Base-by-base conservation (phyloP, 2,329 filamentous ascomycete species). In the Colletotrichum sp. region DNA sequence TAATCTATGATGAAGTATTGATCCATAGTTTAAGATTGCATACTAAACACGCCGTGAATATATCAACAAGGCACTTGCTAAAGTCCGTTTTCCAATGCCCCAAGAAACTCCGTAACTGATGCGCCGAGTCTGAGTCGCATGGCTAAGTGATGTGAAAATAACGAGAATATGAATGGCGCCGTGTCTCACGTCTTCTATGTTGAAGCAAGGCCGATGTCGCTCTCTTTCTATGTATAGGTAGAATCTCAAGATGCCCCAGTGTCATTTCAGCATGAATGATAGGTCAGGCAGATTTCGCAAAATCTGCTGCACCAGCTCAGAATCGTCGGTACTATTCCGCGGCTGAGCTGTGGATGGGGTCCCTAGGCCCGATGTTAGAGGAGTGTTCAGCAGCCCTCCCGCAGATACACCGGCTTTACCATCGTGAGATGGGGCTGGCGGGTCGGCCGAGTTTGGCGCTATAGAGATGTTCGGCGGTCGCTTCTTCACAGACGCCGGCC, bases 191-290 rank as follows among this genome's bases (percentile, higher is more conserved):
- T 33, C 33, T n/a, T 43, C 38, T 68, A 58, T 24, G 21, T 36
- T n/a, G 51, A 66, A 58, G 47, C 64, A 43, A 51, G 66, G 55
- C 66, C 9, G 66, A 61, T 47, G 24, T 66, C 64, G 64, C 64
- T 58, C 31, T 33, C 38, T 51, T 16, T 38, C 47, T 57, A 21
- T 57, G 31, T 66, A 47, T 31, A 24, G 24, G 24, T 24, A 61
- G 31, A 51, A 31, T 12, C 31, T 27, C 31, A 62, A 61, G 29
- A 69, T 43, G 66, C 36, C 66, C 21, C 5, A 66, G 6, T 18
- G 13, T 77, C 21, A 87, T 76, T 81, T 81, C 75, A 87, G 76
- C 86, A 87, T 87, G 70, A 87, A 87, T 24, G 86, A 85, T 51
- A 87, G 77, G 77, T 87, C 84, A 5, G 86, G 86, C 24, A 87